Conservation (phyloP, 306 rosid genomes). For the Rosa persica region DNA sequence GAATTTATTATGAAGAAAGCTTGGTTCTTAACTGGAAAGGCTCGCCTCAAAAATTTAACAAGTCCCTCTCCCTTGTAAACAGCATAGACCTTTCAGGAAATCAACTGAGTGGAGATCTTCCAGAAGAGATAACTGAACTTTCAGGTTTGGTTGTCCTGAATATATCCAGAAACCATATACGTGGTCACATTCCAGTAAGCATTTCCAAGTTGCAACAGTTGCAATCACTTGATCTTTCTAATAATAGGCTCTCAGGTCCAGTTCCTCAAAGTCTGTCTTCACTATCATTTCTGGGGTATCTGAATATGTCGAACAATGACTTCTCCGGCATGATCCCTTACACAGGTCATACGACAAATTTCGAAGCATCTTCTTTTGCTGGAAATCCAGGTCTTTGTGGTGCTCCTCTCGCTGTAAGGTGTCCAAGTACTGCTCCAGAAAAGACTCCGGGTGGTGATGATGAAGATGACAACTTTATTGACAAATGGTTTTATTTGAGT, state of each 20-base stretch:
- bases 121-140: constrained; percentile 36
- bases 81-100: constrained; percentile 52
- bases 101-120: constrained; percentile 38
- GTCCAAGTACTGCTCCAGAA: constrained; percentile 9
- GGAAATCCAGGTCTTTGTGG: constrained; percentile 47
- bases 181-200: constrained; percentile 33
- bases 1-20: constrained; percentile 23
- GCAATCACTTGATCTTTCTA: constrained; percentile 48
- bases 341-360: constrained; percentile 35
- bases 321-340: constrained; percentile 39
- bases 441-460: neutral
- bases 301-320: constrained; percentile 40
- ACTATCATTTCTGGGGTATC: constrained; percentile 35
- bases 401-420: constrained; percentile 34
- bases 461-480: constrained; percentile 23
- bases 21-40: constrained; percentile 28
- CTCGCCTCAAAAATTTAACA: constrained; percentile 2
- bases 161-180: constrained; percentile 41
- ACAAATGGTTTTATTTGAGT: constrained; percentile 46
- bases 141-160: constrained; percentile 38
- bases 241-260: constrained; percentile 30
- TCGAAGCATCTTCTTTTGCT: constrained; percentile 28
- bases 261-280: constrained; percentile 41
- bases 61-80: constrained; percentile 41
- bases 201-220: constrained; percentile 36